phyloP scores from a whole-genome alignment of 352 stramenopile species.

The Globisporangium rhizosaccharum region DNA sequence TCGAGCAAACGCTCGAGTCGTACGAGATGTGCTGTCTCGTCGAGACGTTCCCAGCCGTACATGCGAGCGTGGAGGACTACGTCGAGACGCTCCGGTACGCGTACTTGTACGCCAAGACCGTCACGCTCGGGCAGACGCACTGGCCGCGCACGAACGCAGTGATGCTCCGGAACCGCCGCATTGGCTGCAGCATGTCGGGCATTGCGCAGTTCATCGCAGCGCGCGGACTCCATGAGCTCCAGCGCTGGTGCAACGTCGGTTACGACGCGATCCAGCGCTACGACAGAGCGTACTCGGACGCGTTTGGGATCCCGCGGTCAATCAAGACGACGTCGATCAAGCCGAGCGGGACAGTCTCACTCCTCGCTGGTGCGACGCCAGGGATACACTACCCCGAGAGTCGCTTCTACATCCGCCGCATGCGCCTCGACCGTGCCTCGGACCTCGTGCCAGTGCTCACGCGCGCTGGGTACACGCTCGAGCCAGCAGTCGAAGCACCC shows the following conservation, averaged over 20 bases:
- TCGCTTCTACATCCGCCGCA: slow-evolving; percentile 89
- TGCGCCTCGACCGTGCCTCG: slow-evolving; percentile 81
- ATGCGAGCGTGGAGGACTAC: slow-evolving; percentile 86
- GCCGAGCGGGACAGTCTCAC: slow-evolving; percentile 86
- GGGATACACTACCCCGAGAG: slow-evolving; percentile 93
- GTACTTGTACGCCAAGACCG: slow-evolving; percentile 92
- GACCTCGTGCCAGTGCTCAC: slow-evolving; percentile 72
- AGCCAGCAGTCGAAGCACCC: slow-evolving; percentile 59
- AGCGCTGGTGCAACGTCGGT: slow-evolving; percentile 83
- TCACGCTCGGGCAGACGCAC: slow-evolving; percentile 90
- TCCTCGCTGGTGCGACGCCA: slow-evolving; percentile 89
- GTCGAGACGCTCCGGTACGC: slow-evolving; percentile 82
- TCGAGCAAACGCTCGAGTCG: slow-evolving; percentile 90
- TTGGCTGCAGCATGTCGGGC: slow-evolving; percentile 91
- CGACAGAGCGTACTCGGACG: slow-evolving; percentile 63
- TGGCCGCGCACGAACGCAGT: slow-evolving; percentile 91
- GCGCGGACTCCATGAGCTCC: slow-evolving; percentile 73
- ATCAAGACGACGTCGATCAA: slow-evolving; percentile 95
- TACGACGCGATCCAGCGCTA: slow-evolving; percentile 76
- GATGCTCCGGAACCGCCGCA: slow-evolving; percentile 90
- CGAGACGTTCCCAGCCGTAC: slow-evolving; percentile 89
- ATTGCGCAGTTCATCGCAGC: slow-evolving; percentile 90
- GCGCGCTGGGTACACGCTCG: slow-evolving; percentile 72
- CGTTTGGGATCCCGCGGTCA: slow-evolving; percentile 75
- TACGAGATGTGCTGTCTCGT: slow-evolving; percentile 95